These are phyloP conservation scores for Podaxis sp. DNA, from an alignment of 768 basidiomycete species.

Conservation along the genomic window DNA sequence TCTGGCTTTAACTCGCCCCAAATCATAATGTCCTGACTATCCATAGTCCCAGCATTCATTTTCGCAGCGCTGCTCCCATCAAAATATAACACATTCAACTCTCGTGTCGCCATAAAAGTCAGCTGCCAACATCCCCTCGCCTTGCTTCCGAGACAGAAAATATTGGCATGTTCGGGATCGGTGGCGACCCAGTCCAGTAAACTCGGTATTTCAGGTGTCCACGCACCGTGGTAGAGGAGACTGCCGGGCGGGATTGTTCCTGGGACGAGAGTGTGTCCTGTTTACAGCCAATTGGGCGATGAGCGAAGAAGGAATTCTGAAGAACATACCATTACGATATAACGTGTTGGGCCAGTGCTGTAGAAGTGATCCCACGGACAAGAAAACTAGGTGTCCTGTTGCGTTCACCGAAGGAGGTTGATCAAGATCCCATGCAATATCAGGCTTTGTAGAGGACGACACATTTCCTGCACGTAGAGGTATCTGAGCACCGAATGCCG, in stretches of 20 bases:
- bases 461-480: not conserved
- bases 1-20: constrained; percentile 36
- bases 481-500: not conserved
- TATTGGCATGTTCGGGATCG: constrained; percentile 10
- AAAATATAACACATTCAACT: constrained; percentile 48
- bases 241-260: not conserved
- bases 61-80: constrained; percentile 51
- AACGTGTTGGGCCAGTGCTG: not conserved
- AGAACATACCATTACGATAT: not conserved
- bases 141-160: not conserved
- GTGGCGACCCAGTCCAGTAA: constrained; percentile 5
- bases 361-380: not conserved
- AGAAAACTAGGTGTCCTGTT: not conserved
- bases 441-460: not conserved
- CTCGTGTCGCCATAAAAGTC: constrained; percentile 33
- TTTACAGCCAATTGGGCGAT: not conserved
- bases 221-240: not conserved
- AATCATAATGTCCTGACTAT: constrained; percentile 45
- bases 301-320: not conserved
- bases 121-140: constrained; percentile 36
- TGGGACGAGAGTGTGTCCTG: not conserved
- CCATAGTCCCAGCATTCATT: constrained; percentile 37
- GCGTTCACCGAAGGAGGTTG: not conserved
- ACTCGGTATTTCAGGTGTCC: not conserved
- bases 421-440: not conserved